Evolutionary conservation across 148 eudicot species (phyloP).

Genomic region (Dysphania ambrosioides): DNA sequence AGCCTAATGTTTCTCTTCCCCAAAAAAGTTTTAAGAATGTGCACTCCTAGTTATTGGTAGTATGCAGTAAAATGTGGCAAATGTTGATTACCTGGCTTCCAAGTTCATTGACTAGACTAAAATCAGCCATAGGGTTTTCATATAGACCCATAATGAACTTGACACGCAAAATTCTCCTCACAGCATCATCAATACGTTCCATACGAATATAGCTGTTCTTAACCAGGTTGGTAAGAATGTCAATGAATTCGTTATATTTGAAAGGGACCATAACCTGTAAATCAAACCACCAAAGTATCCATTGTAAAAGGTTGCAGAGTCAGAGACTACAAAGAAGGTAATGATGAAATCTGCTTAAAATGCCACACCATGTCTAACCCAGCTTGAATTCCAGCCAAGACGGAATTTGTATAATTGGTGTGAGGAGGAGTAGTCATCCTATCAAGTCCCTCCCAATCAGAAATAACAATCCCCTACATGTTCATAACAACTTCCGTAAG

Average conservation of each 20-base stretch:
- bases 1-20: too few relatives aligned
- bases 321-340: not conserved
- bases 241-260: constrained; percentile 34
- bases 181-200: constrained; percentile 38
- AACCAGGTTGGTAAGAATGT: constrained; percentile 26
- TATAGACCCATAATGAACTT: constrained; percentile 38
- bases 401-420: constrained; percentile 34
- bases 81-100: constrained; percentile 30
- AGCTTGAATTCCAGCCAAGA: constrained; percentile 29
- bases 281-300: constrained; percentile 5
- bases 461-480: constrained; percentile 28
- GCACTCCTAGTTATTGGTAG: not conserved
- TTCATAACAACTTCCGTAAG: not conserved
- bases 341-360: not conserved
- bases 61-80: not conserved
- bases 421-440: constrained; percentile 31
- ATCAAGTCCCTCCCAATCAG: constrained; percentile 36
- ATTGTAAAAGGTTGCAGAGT: not conserved
- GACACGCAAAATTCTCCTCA: constrained; percentile 35
- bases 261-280: constrained; percentile 30
- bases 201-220: constrained; percentile 28
- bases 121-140: constrained; percentile 34
- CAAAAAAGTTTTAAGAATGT: too few relatives aligned
- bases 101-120: constrained; percentile 26
- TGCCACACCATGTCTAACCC: constrained; percentile 36